Conservation (phyloP, 202 grass and related monocot species). For the Bolboschoenoplectus hybrid region DNA sequence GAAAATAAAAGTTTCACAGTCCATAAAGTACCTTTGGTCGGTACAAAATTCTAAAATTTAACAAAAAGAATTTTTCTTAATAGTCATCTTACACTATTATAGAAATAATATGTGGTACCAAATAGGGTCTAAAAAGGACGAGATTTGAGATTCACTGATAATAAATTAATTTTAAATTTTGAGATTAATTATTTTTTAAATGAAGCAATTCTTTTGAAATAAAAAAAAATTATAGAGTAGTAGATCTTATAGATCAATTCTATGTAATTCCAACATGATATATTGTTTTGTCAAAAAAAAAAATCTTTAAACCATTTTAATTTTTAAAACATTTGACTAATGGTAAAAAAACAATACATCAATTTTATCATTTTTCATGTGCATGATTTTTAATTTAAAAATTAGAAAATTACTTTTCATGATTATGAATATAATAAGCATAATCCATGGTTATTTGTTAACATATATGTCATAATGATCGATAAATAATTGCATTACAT, state of each 20-base stretch:
- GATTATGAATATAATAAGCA: not conserved
- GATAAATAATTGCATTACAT: not conserved
- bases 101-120: not conserved
- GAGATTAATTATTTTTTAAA: not conserved
- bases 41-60: not conserved
- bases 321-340: no score
- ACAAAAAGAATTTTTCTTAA: not conserved
- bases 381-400: no score
- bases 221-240: no score
- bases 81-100: not conserved
- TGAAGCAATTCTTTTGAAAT: not conserved
- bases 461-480: not conserved
- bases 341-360: no score
- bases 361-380: no score
- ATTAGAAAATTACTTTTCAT: not conserved
- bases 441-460: not conserved
- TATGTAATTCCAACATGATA: no score
- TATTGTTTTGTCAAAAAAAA: no score
- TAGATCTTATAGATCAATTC: no score
- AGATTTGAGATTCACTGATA: not conserved
- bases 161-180: not conserved
- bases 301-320: no score
- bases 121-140: not conserved
- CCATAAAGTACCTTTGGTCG: not conserved
- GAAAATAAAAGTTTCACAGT: not conserved